phyloP scores from a whole-genome alignment of 2,329 filamentous ascomycete species.

The Xylariales sp. region DNA sequence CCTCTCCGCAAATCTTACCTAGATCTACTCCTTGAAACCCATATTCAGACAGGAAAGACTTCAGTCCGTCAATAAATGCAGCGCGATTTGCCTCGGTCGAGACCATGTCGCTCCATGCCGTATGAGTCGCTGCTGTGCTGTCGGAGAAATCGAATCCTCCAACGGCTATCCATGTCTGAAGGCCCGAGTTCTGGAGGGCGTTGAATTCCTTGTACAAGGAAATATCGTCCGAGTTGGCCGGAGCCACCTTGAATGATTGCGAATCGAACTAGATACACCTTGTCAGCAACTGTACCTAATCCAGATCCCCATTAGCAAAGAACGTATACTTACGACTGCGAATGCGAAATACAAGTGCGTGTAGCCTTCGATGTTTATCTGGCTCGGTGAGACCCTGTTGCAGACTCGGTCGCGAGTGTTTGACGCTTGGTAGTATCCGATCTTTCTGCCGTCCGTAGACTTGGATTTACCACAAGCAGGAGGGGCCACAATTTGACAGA shows the following conservation, averaged over 20 bases:
- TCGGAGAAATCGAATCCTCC: constrained; percentile 31
- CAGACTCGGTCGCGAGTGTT: constrained; percentile 9
- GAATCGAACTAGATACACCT: too few relatives aligned
- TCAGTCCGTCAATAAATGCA: constrained; percentile 10
- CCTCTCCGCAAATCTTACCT: constrained; percentile 45
- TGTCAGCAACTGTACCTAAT: too few relatives aligned
- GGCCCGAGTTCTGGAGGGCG: constrained; percentile 1
- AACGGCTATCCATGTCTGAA: constrained; percentile 27
- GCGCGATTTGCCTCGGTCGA: constrained; percentile 8
- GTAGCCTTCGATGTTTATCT: constrained; percentile 9
- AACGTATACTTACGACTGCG: too few relatives aligned
- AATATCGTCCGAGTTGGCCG: neutral
- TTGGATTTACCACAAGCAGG: constrained; percentile 1
- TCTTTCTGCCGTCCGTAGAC: constrained; percentile 6
- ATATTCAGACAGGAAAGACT: constrained; percentile 15
- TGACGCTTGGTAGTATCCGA: constrained; percentile 12
- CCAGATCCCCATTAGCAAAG: too few relatives aligned
- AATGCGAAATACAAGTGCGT: constrained; percentile 20
- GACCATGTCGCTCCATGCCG: constrained; percentile 14
- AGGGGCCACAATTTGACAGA: neutral
- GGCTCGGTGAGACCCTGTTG: constrained; percentile 5
- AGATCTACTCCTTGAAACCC: constrained; percentile 21
- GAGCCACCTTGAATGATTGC: neutral
- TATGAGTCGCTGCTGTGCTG: constrained; percentile 10
- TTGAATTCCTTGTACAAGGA: neutral